phyloP scores from a whole-genome alignment of 306 rosid genomes.

The Medicago truncatula region DNA sequence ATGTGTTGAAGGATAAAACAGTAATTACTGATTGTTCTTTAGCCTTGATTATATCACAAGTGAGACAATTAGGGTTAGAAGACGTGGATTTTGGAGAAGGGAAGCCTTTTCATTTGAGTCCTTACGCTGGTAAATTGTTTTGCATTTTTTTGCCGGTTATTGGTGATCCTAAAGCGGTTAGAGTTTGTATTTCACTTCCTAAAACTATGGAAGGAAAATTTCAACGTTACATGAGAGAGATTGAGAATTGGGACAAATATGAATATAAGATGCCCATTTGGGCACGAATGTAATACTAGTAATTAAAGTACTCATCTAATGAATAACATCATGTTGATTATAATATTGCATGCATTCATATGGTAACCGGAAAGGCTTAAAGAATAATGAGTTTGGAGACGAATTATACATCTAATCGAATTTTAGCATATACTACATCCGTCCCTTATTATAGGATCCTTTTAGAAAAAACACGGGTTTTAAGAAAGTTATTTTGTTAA shows the following conservation, averaged over 20 bases:
- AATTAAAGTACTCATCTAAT: no score
- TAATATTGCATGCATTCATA: no score
- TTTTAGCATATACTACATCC: no score
- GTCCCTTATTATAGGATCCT: no score
- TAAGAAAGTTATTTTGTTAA: no score
- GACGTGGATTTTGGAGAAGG: constrained; percentile 84
- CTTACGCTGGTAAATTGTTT: constrained; percentile 55
- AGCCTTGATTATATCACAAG: constrained; percentile 67
- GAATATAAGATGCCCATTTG: no score
- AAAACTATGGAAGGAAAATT: constrained; percentile 56
- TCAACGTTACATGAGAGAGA: constrained; percentile 49
- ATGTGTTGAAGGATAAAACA: constrained; percentile 65
- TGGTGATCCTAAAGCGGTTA: constrained; percentile 58
- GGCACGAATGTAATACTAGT: no score
- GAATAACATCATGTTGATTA: no score
- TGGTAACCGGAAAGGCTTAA: no score
- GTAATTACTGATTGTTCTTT: constrained; percentile 52
- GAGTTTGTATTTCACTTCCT: constrained; percentile 72
- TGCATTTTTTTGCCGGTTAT: constrained; percentile 73
- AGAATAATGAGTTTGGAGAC: no score
- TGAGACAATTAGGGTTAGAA: constrained; percentile 74
- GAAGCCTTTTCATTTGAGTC: constrained; percentile 69
- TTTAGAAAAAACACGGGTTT: no score
- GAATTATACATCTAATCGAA: no score
- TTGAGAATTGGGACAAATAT: not conserved